Evolutionary conservation across 257 asterid genomes (phyloP), one percentile per base, ranked within the genome.

Genomic region (Nicotiana tomentosiformis): DNA sequence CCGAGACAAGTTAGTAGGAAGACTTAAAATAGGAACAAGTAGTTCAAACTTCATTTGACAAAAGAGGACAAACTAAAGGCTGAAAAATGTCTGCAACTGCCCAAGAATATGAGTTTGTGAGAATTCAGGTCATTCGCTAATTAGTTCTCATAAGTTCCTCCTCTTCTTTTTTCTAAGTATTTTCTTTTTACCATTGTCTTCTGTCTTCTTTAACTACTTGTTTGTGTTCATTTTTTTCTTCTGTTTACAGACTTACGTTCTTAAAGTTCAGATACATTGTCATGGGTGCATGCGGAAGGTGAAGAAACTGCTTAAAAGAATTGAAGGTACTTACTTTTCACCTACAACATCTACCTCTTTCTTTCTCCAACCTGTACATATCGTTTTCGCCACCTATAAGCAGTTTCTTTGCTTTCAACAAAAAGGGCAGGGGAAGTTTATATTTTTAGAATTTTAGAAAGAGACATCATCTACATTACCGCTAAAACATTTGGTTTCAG

Each of bases 261-360:
- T 94, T 65, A 94, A 88, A 91, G 95, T 94, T 76, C 93, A 89
- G 66, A 91, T 92, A 66, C 91, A 94, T 51, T 94, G 98, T 80
- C 86, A 88, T 64, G 98, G 98, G 43, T 94, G 98, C 86, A 83
- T 76, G 85, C 83, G 72, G 39, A 90, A 89, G 87, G 96, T 92
- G 82, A 92, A 85, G 89, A 93, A 91, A 88, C 81, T 89, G 51
- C 93, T 93, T 55, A 81, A 81, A 10, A 89, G 83, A 87, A 86
- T 90, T 46, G 90, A 88, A 87, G 97, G 97, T 91, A 84, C 65
- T 76, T 65, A 76, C 18, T 51, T 76, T 29, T 76, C 80, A 76
- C 29, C 15, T 74, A 5, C 5, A 76, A 9, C 10, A 35, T 76
- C n/a, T 33, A 20, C 20, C 26, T 23, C 26, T 37, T 55, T 61